Base-by-base conservation (phyloP, 139 green algal species). In the Dunaliella sp. region DNA sequence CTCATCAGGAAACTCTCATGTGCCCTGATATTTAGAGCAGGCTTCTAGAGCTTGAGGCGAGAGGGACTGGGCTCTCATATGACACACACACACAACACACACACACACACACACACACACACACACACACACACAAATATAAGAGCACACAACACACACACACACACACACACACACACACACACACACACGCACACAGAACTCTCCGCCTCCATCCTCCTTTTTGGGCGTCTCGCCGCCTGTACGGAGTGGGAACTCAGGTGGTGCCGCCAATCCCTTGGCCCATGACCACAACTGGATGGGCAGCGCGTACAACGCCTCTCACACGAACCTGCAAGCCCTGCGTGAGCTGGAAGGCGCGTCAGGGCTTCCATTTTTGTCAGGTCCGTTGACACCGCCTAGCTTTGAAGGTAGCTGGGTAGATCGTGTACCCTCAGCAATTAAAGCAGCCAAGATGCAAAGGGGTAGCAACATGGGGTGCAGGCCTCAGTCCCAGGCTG, bases 221-320 rank as follows among this genome's bases (percentile, higher is more conserved):
- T 85, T 25, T 48, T 79, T 85, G n/a, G 82, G 82, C 57, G 48
- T 85, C 1, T 85, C 82, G 21, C 82, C 82, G 30, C 82, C 82
- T 25, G 22, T 79, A 7, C 58, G 82, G 16, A 79, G 30, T 32
- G 48, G 82, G 38, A 33, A 35, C 3, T 75, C n/a, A 31, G 81
- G 81, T 85, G 81, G 81, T 12, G 81, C 81, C 2, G 81, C 81
- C 2, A 85, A 85, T 25, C 81, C 81, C 36, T 21, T 76, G 7
- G 35, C 81, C 12, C 81, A 85, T 34, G 81, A 85, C 36, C 35
- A 31, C n/a, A 57, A 36, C 3, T 85, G 81, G 81, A 33, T 36
- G 22, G n/a, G 81, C 28, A 76, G 30, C 31, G 81, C 81, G 3
- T 75, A 77, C 36, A 75, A 36, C 33, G 81, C 81, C 38, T 85